Conservation (phyloP, 2,329 filamentous ascomycete species). For the Fusarium papillatum region DNA sequence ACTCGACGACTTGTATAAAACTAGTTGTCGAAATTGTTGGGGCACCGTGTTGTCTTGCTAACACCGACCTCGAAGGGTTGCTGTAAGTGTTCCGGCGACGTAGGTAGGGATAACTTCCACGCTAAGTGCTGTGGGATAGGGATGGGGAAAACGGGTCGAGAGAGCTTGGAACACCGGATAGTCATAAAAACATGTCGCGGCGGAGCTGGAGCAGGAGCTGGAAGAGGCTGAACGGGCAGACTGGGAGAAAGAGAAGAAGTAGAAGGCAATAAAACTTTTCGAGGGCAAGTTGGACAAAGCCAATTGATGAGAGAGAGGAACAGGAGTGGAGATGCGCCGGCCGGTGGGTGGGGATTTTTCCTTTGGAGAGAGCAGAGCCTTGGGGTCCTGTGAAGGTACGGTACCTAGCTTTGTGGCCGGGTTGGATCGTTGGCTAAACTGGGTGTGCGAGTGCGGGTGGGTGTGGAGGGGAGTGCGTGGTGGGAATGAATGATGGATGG, state of each 20-base stretch:
- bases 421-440: constrained; percentile 41
- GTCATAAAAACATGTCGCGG: constrained; percentile 45
- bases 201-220: constrained; percentile 41
- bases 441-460: constrained; percentile 26
- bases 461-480: constrained; percentile 35
- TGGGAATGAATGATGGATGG: constrained; percentile 42
- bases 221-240: constrained; percentile 41
- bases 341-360: constrained; percentile 45
- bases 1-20: constrained; percentile 23
- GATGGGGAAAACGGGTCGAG: constrained; percentile 37
- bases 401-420: constrained; percentile 35
- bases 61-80: constrained; percentile 33
- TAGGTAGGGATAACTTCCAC: constrained; percentile 27
- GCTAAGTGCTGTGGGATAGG: constrained; percentile 40
- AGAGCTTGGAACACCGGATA: constrained; percentile 40
- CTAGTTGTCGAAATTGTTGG: constrained; percentile 19
- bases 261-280: constrained; percentile 48
- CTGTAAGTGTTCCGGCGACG: constrained; percentile 35
- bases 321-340: constrained; percentile 45
- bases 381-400: constrained; percentile 39
- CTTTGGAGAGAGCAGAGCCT: constrained; percentile 41
- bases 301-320: constrained; percentile 47
- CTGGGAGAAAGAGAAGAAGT: constrained; percentile 24
- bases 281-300: constrained; percentile 46
- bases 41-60: constrained; percentile 31